Conservation (phyloP, 345 rosid species). For the Syzygium grande region DNA sequence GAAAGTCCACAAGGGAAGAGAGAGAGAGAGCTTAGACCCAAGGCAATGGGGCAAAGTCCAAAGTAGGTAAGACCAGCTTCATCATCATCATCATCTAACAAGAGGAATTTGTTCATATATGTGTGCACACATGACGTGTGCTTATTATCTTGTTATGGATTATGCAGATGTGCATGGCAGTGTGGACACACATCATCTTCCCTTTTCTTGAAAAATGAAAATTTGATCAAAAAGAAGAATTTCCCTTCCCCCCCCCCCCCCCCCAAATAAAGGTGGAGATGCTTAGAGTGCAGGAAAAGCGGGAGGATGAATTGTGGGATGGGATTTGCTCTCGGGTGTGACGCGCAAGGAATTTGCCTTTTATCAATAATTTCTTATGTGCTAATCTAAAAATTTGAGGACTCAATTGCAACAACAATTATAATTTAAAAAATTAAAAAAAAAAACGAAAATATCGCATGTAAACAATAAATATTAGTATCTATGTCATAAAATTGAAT, state of each 20-base stretch:
- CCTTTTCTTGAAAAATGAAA: background rate
- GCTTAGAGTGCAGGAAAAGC: background rate
- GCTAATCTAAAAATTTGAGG: background rate
- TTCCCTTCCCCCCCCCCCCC: background rate
- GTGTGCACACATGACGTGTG: background rate
- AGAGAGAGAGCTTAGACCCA: background rate
- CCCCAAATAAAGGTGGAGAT: background rate
- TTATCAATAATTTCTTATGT: background rate
- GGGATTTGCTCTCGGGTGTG: background rate
- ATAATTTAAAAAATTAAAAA: background rate
- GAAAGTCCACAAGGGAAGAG: background rate
- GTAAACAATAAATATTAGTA: background rate
- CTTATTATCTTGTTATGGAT: background rate
- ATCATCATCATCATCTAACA: background rate
- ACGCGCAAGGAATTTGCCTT: background rate
- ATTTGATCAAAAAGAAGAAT: background rate
- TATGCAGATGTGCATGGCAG: background rate
- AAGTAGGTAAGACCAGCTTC: background rate
- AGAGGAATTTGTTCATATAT: background rate
- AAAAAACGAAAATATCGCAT: background rate
- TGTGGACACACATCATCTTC: background rate
- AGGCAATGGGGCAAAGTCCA: background rate
- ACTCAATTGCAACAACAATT: background rate
- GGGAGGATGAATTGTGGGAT: background rate
- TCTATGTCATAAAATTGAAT: background rate